Conservation (phyloP, 176 grass and related monocot genomes). For the Bothriochloa decipiens region DNA sequence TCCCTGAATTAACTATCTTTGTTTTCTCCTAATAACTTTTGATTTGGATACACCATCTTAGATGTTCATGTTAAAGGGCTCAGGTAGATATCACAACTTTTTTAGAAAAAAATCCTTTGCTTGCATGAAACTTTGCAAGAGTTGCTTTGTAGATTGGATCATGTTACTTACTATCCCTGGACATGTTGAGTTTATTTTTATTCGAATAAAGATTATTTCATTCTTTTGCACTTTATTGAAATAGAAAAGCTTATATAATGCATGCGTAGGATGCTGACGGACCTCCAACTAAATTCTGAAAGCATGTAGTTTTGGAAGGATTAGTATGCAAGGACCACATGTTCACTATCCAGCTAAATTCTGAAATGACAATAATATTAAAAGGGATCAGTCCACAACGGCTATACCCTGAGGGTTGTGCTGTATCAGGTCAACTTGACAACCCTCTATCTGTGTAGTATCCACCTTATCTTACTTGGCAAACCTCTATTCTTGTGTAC, state of each 20-base stretch:
- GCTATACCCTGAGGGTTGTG: background rate
- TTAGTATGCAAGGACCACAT: background rate
- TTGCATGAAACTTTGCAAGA: background rate
- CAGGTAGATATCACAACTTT: background rate
- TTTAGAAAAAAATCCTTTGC: background rate
- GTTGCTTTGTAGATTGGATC: background rate
- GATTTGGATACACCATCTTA: slow-evolving; percentile 18
- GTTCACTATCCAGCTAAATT: slow-evolving; percentile 1
- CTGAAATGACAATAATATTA: background rate
- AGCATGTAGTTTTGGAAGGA: background rate
- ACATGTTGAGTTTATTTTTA: slow-evolving; percentile 13
- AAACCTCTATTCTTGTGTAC: background rate
- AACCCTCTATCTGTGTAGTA: background rate
- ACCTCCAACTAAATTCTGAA: slow-evolving; percentile 6
- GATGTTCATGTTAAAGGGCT: background rate
- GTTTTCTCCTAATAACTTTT: slow-evolving; percentile 12
- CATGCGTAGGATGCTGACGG: background rate
- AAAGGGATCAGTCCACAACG: background rate
- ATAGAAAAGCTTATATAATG: slow-evolving; percentile 1
- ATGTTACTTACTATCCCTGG: background rate
- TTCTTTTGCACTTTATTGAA: background rate
- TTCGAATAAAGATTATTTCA: slow-evolving; percentile 14
- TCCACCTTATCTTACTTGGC: background rate
- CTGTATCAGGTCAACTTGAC: background rate
- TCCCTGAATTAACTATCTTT: background rate